Evolutionary conservation across 305 asterid genomes (phyloP), one percentile per base, ranked within the genome.

Genomic region (Plantago coronopus): DNA sequence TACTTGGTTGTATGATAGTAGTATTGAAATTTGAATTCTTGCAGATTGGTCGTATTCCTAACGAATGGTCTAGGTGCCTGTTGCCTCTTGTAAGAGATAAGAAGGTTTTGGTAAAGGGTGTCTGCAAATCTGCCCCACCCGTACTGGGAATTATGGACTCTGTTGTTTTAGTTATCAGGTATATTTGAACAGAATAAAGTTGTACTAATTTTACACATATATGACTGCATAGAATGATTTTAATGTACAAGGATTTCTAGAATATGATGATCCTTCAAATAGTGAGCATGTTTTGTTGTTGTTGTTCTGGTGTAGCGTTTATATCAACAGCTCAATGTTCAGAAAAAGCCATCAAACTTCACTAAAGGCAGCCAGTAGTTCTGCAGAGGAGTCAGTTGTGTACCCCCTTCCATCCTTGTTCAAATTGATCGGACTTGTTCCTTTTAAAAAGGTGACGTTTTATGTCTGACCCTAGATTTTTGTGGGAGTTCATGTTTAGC

Each of bases 11-110:
- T 66, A 59, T 65, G 60, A 60, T 48, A 59, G 19, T 7, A 57
- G 44, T 42, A 37, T 6, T 34, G 12, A 34, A 2, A 34, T 67
- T n/a, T 51, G 70, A 19, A 60, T 46, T 40, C 49, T 21, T 69
- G 79, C 89, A 93, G 99, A 77, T 93, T 82, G 99, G 99, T 42
- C 97, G 99, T 55, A 87, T 93, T 74, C 99, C 99, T 47, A 87
- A 79, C 72, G 97, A 93, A 72, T 89, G 99, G 99, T 89, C 90
- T 74, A 83, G 96, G 60, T 89, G 95, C 55, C 78, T 93, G 67
- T 73, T 89, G 81, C 95, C 97, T 7, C 93, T 93, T 62, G 96
- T 93, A 71, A 83, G 95, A 67, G 93, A 78, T 57, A 93, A 83
- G 68, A 89, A 85, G 78, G 78, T 85, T 58, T 69, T 68, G 54